Percentiles rank a stretch among this genome's conserved stretches.
Conservation (phyloP, 2,329 filamentous ascomycete species). For the Mariannaea elegans region DNA sequence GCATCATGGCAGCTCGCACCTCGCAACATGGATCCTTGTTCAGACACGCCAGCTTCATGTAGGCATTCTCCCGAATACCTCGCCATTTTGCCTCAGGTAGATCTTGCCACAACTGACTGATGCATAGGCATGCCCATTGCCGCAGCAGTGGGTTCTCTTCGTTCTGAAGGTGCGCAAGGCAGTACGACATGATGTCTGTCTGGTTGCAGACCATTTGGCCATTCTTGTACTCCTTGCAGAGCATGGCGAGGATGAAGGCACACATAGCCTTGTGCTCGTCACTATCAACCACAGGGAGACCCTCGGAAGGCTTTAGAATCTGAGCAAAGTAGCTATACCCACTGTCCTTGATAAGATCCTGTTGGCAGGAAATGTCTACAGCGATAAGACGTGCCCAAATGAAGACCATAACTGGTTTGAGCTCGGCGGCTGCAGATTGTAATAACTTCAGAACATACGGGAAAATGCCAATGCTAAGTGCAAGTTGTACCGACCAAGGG, state of each 20-base stretch:
- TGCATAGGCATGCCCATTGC: constrained; percentile 95
- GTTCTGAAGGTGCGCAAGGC: constrained; percentile 83
- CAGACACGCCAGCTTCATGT: constrained; percentile 80
- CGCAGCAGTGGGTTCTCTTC: constrained; percentile 87
- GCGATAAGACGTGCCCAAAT: constrained; percentile 98
- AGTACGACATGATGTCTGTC: constrained; percentile 89
- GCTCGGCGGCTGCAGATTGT: constrained; percentile 91
- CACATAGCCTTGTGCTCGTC: constrained; percentile 99
- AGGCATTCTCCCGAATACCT: constrained; percentile 89
- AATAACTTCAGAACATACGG: constrained; percentile 97
- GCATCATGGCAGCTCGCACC: constrained; percentile 90
- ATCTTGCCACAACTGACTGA: constrained; percentile 94
- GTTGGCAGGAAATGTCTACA: constrained; percentile 92
- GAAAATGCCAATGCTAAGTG: constrained; percentile 97
- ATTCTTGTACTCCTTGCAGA: constrained; percentile 93
- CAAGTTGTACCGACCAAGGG: constrained; percentile 98
- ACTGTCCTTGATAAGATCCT: constrained; percentile 94
- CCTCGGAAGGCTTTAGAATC: constrained; percentile 85
- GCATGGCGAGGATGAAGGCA: constrained; percentile 95
- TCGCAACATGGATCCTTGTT: constrained; percentile 89
- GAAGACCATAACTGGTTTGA: constrained; percentile 99
- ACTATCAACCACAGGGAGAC: constrained; percentile 84
- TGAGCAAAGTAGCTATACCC: constrained; percentile 97
- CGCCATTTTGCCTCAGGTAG: constrained; percentile 94
- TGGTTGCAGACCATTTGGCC: constrained; percentile 92